Evolutionary conservation across 2,329 filamentous ascomycete species (phyloP).

Genomic region (Cordyceps javanica): DNA sequence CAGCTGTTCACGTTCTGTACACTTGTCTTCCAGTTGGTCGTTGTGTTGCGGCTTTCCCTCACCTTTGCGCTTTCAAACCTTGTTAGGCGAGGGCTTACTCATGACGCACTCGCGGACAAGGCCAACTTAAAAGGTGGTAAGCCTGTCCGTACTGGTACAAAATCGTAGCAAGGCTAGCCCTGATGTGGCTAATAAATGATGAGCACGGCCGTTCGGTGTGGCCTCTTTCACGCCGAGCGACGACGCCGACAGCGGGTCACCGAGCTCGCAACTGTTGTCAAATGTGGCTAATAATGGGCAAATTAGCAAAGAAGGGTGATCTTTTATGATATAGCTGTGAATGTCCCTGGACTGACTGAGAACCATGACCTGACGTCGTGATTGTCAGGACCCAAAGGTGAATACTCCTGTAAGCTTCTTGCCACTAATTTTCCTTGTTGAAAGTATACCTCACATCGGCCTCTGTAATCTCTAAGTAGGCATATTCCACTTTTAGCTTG

Average conservation of each 20-base stretch:
- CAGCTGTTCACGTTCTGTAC: no score
- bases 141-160: slow-evolving; percentile 1
- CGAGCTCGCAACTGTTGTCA: not conserved
- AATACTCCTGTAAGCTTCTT: not conserved
- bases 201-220: not conserved
- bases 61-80: not conserved
- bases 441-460: no score
- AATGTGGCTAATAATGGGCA: not conserved
- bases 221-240: not conserved
- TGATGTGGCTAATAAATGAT: not conserved
- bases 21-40: not conserved
- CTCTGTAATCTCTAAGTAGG: no score
- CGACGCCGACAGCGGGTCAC: not conserved
- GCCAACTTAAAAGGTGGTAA: no score
- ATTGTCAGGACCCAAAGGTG: not conserved
- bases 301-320: no score
- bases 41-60: not conserved
- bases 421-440: no score
- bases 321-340: not conserved
- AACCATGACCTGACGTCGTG: not conserved
- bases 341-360: not conserved
- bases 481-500: no score
- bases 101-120: no score
- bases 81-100: not conserved
- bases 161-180: not conserved